phyloP scores from a whole-genome alignment of 257 asterid species.

The Echites panduratus region DNA sequence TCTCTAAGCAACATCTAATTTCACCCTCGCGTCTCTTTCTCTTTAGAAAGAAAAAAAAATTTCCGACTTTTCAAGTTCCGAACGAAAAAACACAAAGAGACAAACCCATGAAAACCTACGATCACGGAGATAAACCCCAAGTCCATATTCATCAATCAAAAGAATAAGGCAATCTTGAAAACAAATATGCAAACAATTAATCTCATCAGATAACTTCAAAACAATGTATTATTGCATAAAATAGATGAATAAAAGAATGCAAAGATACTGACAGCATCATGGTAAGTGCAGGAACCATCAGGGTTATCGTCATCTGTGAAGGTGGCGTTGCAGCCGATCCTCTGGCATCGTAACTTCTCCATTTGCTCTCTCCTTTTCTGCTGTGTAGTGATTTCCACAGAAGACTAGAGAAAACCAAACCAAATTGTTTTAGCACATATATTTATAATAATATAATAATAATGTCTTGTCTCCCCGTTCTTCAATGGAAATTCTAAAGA shows the following conservation, averaged over 20 bases:
- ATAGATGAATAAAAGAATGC: not conserved
- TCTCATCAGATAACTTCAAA: not conserved
- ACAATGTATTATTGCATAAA: not conserved
- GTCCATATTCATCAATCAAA: not conserved
- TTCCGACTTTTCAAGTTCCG: too few relatives aligned
- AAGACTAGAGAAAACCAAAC: too few relatives aligned
- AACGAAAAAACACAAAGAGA: not conserved
- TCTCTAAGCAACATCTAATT: not conserved
- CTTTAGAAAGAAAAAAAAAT: too few relatives aligned
- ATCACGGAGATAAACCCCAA: not conserved
- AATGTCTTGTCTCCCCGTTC: not conserved
- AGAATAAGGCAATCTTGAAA: too few relatives aligned
- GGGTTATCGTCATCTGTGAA: slow-evolving; percentile 67
- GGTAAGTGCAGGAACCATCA: slow-evolving; percentile 65
- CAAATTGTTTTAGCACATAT: too few relatives aligned
- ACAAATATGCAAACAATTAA: not conserved
- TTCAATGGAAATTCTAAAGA: not conserved
- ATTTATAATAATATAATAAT: not conserved
- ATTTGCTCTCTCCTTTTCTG: slow-evolving; percentile 18
- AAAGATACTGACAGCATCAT: slow-evolving; percentile 51
- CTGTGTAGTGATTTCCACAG: too few relatives aligned
- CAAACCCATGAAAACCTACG: not conserved
- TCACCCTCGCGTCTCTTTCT: not conserved
- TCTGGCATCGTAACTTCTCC: slow-evolving; percentile 83
- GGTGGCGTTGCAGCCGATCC: slow-evolving; percentile 72